Evolutionary conservation across 1,284 basidiomycete species (phyloP), one percentile per base, ranked within the genome.

Genomic region (Pulveroboletus sp.): DNA sequence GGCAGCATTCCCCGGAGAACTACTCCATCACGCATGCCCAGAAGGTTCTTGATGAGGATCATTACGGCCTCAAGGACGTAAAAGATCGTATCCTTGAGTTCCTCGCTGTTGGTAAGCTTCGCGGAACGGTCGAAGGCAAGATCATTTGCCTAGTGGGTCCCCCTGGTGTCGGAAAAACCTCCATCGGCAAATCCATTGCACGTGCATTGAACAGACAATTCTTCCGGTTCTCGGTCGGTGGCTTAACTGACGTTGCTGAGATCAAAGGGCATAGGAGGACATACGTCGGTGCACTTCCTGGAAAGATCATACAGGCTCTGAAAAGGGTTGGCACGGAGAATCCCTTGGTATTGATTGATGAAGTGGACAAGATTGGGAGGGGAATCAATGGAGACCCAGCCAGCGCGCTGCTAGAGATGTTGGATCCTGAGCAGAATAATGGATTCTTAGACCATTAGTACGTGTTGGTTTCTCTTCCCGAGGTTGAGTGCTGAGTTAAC

Each of bases 11-110:
- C 8, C 81, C 86, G 1, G 97, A 99, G 73, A 98, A 97, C 77
- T 98, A 91, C 70, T 91, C 92, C 45, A 93, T 99, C 62, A 69
- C 82, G 3, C 90, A 95, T 65, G 96, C 96, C 0, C 84, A 85
- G 63, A 81, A 78, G 53, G 94, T 98, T 1, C 83, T 98, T 22
- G 92, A 98, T 67, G 94, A 95, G 69, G 96, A 98, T 71, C 96
- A 99, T 72, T 98, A 98, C 67, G 96, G 96, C 17, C 79, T 99
- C 45, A 89, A 91, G 66, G 95, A 98, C 69, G 89, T 98, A 72
- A 99, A 99, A 75, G 92, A 96, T 61, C 91, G 96, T 35, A 98
- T 99, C 60, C 84, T 99, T 46, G 96, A 99, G 74, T 99, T 99
- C 81, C 83, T 99, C 40, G 97, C 97, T 0, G 96, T 99, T 14